These are phyloP conservation scores for Diplodia mutila DNA, from an alignment of 2,329 filamentous ascomycete species.

Conservation along the genomic window DNA sequence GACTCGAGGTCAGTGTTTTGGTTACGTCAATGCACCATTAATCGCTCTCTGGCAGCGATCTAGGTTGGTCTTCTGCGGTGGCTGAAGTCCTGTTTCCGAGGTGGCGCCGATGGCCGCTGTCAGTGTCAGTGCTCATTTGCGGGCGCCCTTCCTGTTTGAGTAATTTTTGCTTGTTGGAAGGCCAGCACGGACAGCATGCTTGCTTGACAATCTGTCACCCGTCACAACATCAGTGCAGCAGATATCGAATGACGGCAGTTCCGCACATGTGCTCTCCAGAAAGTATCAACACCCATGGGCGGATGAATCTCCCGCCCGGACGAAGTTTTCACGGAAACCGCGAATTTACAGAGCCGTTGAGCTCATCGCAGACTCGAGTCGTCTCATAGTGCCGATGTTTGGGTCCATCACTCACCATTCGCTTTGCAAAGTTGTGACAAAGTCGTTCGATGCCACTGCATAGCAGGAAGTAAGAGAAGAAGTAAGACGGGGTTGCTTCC, in stretches of 20 bases:
- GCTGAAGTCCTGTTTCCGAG: not conserved
- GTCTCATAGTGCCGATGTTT: not conserved
- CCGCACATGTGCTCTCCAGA: not conserved
- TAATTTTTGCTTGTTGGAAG: not conserved
- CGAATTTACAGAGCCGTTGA: no score
- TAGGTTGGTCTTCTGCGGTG: not conserved
- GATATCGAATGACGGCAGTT: not conserved
- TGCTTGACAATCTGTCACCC: not conserved
- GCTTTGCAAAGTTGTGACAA: not conserved
- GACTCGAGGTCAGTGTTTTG: not conserved
- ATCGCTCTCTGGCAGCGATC: not conserved
- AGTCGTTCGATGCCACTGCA: not conserved
- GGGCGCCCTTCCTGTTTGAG: conserved; percentile 3
- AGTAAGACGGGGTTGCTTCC: not conserved
- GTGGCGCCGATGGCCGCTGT: not conserved
- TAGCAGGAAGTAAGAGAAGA: not conserved
- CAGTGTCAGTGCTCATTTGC: not conserved
- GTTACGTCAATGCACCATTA: not conserved
- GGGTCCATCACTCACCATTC: not conserved
- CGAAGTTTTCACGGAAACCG: not conserved
- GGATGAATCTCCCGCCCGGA: not conserved
- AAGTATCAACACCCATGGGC: not conserved
- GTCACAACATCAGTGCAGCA: not conserved
- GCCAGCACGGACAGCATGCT: not conserved
- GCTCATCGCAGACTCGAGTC: no score